phyloP scores from a whole-genome alignment of 805 yeast genomes.

The Lipomyces spencermartinsiae region DNA sequence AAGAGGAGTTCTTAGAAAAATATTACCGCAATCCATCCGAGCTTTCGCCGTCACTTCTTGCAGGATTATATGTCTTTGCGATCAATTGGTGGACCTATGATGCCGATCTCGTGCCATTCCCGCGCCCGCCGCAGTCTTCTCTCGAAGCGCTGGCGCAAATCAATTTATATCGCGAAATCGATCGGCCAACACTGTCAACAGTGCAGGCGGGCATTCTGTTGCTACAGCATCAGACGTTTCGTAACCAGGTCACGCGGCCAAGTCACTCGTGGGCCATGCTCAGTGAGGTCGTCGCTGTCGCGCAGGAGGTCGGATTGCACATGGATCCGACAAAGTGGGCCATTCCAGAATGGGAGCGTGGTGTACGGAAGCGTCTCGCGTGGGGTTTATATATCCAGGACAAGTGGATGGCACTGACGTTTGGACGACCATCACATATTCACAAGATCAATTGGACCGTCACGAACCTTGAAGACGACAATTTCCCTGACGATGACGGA shows the following conservation, averaged over 20 bases:
- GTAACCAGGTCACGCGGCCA: slow-evolving; percentile 48
- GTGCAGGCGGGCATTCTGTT: slow-evolving; percentile 52
- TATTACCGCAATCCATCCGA: slow-evolving; percentile 40
- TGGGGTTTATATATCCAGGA: slow-evolving; percentile 96
- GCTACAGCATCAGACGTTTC: slow-evolving; percentile 54
- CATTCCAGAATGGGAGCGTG: slow-evolving; percentile 93
- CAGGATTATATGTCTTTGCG: slow-evolving; percentile 42
- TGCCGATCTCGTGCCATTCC: slow-evolving; percentile 35
- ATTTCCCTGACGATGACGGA: slow-evolving; percentile 34
- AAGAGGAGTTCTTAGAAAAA: slow-evolving; percentile 41
- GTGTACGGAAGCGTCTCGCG: slow-evolving; percentile 82
- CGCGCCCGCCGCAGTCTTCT: slow-evolving; percentile 35
- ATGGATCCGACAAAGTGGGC: slow-evolving; percentile 92
- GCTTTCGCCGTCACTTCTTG: slow-evolving; percentile 40
- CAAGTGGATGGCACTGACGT: slow-evolving; percentile 85
- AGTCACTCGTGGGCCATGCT: slow-evolving; percentile 79
- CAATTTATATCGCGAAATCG: slow-evolving; percentile 39
- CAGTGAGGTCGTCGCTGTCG: slow-evolving; percentile 69
- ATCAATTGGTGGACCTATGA: slow-evolving; percentile 44
- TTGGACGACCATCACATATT: slow-evolving; percentile 84
- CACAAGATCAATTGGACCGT: slow-evolving; percentile 83
- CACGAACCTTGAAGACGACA: slow-evolving; percentile 58
- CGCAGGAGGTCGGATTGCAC: slow-evolving; percentile 91
- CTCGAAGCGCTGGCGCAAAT: slow-evolving; percentile 38
- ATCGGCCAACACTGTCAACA: slow-evolving; percentile 47